Percentiles rank a stretch among this genome's conserved stretches.
Conservation (phyloP, 2,329 filamentous ascomycete genomes). For the Annulohypoxylon truncatum region DNA sequence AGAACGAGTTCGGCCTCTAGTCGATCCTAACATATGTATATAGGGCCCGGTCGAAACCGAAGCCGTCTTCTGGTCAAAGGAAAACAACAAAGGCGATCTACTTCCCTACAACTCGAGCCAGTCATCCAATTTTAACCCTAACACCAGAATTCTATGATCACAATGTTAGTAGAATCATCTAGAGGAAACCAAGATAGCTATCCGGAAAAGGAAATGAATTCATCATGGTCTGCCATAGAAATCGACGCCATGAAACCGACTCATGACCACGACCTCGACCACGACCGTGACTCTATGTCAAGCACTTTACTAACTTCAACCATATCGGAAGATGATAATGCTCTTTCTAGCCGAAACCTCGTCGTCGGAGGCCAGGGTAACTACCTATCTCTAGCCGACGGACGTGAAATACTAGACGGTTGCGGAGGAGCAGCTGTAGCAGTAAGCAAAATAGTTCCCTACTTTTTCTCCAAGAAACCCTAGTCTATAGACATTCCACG, state of each 20-base stretch:
- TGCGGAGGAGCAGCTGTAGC: conserved; percentile 79
- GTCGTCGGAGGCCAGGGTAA: conserved; percentile 31
- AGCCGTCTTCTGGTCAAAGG: conserved; percentile 5
- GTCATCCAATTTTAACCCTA: not conserved
- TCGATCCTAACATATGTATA: conserved; percentile 15
- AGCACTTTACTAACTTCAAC: not conserved
- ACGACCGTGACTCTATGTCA: conserved; percentile 2
- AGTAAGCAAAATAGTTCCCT: conserved; percentile 7
- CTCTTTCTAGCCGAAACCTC: conserved; percentile 15
- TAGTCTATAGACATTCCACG: not conserved
- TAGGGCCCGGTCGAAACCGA: conserved; percentile 2
- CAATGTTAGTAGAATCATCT: conserved; percentile 23
- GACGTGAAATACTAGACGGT: conserved; percentile 70
- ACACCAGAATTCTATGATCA: not conserved
- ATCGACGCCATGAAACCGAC: conserved; percentile 6
- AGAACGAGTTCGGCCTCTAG: conserved; percentile 3
- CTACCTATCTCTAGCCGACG: conserved; percentile 31
- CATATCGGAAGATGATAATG: not conserved
- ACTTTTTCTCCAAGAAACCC: not conserved
- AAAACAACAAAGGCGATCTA: not conserved
- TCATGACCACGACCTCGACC: not conserved
- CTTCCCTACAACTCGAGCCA: not conserved
- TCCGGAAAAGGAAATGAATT: conserved; percentile 10
- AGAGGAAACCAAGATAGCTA: conserved; percentile 3
- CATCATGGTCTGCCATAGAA: conserved; percentile 5